Evolutionary conservation across 169 alveolate species (phyloP), one percentile per base, ranked within the genome.

Genomic region (Plasmodium billcollinsi): DNA sequence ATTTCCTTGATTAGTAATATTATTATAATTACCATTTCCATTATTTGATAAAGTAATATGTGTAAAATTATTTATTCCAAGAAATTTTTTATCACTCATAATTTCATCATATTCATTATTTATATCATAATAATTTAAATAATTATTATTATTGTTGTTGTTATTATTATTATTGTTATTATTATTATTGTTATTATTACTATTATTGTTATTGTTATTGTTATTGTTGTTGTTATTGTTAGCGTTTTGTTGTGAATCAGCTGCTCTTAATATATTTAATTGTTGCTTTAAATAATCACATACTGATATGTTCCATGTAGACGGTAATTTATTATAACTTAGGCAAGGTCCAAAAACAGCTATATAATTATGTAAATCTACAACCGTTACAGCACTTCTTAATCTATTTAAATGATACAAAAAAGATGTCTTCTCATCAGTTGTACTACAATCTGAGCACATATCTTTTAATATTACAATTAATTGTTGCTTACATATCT

Each of bases 291-390:
- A 65, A 63, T 85, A 85, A 50, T 85, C 88, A 7, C 78, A 69
- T 7, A 85, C 86, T 1, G 92, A 85, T 29, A 73, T 85, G 45
- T 73, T 73, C 92, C 92, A 85, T 1, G 92, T 73, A 45, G 92
- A 85, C 2, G 92, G 88, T 21, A 85, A 73, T 72, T 85, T 73
- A 54, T 85, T 73, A 18, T 62, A 85, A 65, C 89, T 78, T 66
- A 78, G 21, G 33, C 92, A 85, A 0, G 92, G 92, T 3, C 92
- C 92, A 33, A 85, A 85, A 1, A 85, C 88, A 18, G 92, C 86
- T n/a, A 85, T 85, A 65, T 85, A 85, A 14, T 72, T 72, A 70
- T 85, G 88, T 54, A 85, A 65, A 85, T 85, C 92, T 1, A 73
- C 86, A 21, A 85, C 88, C 24, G 92, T 73, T 73, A 73, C 71